A percentile compares a stretch with the other conserved stretches of the same genome.
Conservation (phyloP, 2,329 filamentous ascomycete genomes). For the Fusarium sp. region DNA sequence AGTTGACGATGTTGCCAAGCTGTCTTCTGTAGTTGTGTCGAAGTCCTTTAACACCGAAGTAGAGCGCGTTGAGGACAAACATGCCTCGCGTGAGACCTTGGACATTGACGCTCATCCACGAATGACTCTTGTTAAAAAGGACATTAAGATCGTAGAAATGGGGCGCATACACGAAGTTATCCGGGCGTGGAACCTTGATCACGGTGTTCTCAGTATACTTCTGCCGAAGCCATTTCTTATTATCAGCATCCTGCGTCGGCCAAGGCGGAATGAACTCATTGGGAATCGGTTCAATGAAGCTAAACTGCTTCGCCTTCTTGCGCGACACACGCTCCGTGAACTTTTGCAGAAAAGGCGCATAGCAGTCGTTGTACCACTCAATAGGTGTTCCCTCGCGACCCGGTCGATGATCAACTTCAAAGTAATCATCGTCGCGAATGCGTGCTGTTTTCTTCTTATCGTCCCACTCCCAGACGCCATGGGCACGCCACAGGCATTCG, state of each 20-base stretch:
- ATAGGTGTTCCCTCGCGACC: constrained; percentile 50
- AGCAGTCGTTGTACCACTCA: constrained; percentile 58
- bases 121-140: constrained; percentile 52
- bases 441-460: constrained; percentile 45
- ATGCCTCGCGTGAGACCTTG: constrained; percentile 55
- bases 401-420: constrained; percentile 54
- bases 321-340: constrained; percentile 52
- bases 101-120: constrained; percentile 55
- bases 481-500: constrained; percentile 54
- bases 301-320: constrained; percentile 46
- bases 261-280: constrained; percentile 57
- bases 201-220: constrained; percentile 46
- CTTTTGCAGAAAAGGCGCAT: constrained; percentile 54
- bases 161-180: constrained; percentile 55
- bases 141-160: constrained; percentile 59
- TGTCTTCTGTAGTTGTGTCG: constrained; percentile 55
- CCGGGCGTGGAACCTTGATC: constrained; percentile 45
- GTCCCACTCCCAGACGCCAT: constrained; percentile 55
- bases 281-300: constrained; percentile 56
- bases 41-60: constrained; percentile 53
- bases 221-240: constrained; percentile 23
- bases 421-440: constrained; percentile 50
- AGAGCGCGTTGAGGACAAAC: constrained; percentile 56
- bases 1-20: constrained; percentile 51
- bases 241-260: constrained; percentile 35